Evolutionary conservation across 768 basidiomycete genomes (phyloP), one percentile per base, ranked within the genome.

Genomic region (Lentinula raphanica): DNA sequence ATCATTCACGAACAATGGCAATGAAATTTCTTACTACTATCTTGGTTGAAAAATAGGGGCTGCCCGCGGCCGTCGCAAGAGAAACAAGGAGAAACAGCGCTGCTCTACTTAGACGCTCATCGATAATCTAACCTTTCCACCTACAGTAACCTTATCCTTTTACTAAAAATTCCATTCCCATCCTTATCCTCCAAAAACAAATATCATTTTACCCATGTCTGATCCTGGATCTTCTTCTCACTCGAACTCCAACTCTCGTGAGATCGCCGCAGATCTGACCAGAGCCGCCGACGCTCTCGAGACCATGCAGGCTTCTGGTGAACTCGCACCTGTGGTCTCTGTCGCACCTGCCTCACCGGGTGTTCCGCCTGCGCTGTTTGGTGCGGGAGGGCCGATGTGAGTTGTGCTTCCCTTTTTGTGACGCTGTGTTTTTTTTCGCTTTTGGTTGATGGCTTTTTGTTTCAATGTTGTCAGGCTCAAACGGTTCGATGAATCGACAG

Each of bases 331-430:
- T 17, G 65, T 46, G 23, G 56, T 45, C 23, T 23, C 56, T 31
- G 17, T 36, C 8, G 36, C 44, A 9, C 15, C 29, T 29, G 28
- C 62, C 55, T 74, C 74, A 5, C 77, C 77, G 23, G 77, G 75
- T 48, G 73, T 78, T 27, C 85, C 79, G 3, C 88, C 87, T 5
- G 76, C 78, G 46, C 69, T 78, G 42, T 91, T 91, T 65, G 85
- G 86, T 19, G 90, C 89, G 54, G 87, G 86, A 15, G 88, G 89
- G 4, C 82, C 85, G n/a, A 83, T 88, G 88, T 90, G 49, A 13
- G n/a, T n/a, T n/a, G n/a, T n/a, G n/a, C n/a, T n/a, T n/a, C n/a
- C n/a, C n/a, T n/a, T n/a, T n/a, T n/a, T n/a, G n/a, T n/a, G n/a
- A n/a, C n/a, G n/a, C n/a, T n/a, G n/a, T n/a, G n/a, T n/a, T n/a